Evolutionary conservation across 257 asterid genomes (phyloP), one percentile per base, ranked within the genome.

Genomic region (Cynanchum wilfordii): DNA sequence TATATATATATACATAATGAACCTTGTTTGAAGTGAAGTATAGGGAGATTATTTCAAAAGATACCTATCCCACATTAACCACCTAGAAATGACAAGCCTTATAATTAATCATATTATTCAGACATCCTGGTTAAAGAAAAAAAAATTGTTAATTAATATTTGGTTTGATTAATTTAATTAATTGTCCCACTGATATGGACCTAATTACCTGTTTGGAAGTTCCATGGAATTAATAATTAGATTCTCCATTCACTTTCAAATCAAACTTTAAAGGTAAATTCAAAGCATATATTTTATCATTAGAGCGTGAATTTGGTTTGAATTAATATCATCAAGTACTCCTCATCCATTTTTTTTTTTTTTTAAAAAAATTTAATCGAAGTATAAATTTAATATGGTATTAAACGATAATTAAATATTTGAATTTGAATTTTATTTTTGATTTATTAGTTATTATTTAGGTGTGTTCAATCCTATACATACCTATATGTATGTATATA

Each of bases 31-130:
- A 80, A 79, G 78, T 71, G 79, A 75, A 77, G 81, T 30, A 58
- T 44, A 69, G 9, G 68, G 74, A 69, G 73, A 84, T 82, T 73
- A 80, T 82, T 75, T 77, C 86, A 86, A 74, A 80, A 77, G 79
- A 79, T 73, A 77, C 76, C 78, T 73, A 58, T 79, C 64, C 71
- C 80, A 67, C 80, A 79, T 82, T 69, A 76, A 82, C 74, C 78
- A 75, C 75, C 73, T 77, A 66, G 72, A 70, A 62, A 80, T 60
- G 72, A 79, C 69, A 75, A 40, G 66, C 68, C 7, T 5, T 58
- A 49, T 7, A 54, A 33, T 33, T 51, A 78, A 84, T 80, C 75
- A 84, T 79, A 44, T 76, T 72, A 36, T 69, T 42, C 60, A 33
- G 66, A 51, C 72, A 25, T 27, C 75, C 63, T 13, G 16, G 55